Evolutionary conservation across 2,329 filamentous ascomycete species (phyloP), one percentile per base, ranked within the genome.

Genomic region (Basipetospora chlamydospora): DNA sequence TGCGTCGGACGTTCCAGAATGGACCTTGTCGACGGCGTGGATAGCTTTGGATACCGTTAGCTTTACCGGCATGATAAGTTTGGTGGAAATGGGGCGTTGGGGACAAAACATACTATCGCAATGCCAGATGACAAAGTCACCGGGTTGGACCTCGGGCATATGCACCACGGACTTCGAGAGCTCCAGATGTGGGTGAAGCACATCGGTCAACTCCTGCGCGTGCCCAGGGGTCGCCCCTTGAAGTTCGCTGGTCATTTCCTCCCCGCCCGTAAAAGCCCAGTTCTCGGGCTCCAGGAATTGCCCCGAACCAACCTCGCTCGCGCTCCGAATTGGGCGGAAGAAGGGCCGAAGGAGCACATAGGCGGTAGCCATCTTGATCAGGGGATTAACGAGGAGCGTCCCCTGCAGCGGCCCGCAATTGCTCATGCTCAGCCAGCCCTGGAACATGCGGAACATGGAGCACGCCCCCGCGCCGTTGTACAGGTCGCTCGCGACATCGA

Each of bases 351-450:
- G 68, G 1, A 95, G 66, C 29, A 77, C 70, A 49, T 95, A 95
- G 0, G 80, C 77, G 0, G 81, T 90, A 0, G 82, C 74, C 37
- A 83, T 70, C 43, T 70, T 69, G 31, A 90, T 58, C 36, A 92
- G 62, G 0, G 87, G 87, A 43, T 83, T 85, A 2, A 87, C 77
- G 13, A 79, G 66, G 11, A 90, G 58, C 0, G 77, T 82, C 5
- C 82, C 78, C 53, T 85, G 76, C 12, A 69, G 70, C 0, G 80
- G 77, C 1, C 70, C 71, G 0, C 75, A 79, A n/a, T 63, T 59
- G 40, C 78, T 85, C 67, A 95, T 78, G 41, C 71, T 73, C 36
- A 95, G 56, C 87, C 87, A 95, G 13, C 85, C 87, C 57, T 95
- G 87, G 54, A 83, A 88, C 67, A 85, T 80, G 26, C 88, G 71